Percentiles rank a stretch among this genome's conserved stretches.
Evolutionary conservation across 2,329 filamentous ascomycete species (phyloP).

Genomic region (Penicillium psychrosexuale): DNA sequence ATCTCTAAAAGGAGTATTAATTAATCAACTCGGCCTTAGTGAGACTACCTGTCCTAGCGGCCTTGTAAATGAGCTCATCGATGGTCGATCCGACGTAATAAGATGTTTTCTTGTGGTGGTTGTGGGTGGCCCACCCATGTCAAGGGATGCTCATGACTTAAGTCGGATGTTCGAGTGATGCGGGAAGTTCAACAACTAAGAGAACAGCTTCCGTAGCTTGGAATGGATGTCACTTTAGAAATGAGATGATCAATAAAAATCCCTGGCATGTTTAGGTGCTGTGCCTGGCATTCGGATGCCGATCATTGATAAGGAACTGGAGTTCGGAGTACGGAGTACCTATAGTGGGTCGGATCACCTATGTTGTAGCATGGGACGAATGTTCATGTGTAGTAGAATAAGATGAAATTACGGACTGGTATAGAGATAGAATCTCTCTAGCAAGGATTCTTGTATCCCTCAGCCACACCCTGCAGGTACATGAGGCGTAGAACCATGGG

Average conservation of each 20-base stretch:
- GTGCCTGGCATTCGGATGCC: not conserved
- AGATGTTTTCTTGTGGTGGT: no score
- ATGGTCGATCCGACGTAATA: no score
- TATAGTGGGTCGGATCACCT: conserved; percentile 7
- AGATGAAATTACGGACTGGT: not conserved
- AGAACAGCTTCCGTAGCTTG: not conserved
- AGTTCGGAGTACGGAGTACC: not conserved
- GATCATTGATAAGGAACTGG: conserved; percentile 13
- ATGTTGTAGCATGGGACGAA: not conserved
- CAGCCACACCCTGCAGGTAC: conserved; percentile 10
- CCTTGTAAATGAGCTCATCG: no score
- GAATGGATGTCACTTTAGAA: not conserved
- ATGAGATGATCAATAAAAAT: not conserved
- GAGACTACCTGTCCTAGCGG: no score
- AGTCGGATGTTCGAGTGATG: not conserved
- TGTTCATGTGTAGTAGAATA: not conserved
- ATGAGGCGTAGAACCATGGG: not conserved
- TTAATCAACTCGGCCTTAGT: no score
- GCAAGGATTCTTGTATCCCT: not conserved
- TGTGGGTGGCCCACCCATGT: no score
- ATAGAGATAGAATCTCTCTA: no score
- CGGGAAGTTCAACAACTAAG: not conserved
- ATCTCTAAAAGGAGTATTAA: no score
- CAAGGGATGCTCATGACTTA: no score
- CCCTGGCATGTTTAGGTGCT: not conserved